These are phyloP conservation scores for Rhizopogon rudus DNA, from an alignment of 768 basidiomycete genomes.

Conservation along the genomic window DNA sequence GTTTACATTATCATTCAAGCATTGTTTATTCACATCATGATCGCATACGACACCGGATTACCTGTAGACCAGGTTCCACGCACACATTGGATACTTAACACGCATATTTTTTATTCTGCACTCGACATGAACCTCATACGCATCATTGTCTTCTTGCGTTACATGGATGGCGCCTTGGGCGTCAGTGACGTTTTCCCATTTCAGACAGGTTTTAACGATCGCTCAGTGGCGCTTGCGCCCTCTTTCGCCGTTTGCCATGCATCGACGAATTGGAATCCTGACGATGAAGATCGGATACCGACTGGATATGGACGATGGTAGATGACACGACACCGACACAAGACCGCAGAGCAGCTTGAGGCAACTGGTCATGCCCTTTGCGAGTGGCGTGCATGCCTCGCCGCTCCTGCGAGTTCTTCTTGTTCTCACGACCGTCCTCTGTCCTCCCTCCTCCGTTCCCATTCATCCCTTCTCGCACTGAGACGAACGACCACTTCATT, in stretches of 20 bases:
- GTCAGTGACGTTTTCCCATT: constrained; percentile 22
- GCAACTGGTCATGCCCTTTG: constrained; percentile 34
- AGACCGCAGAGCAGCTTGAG: constrained; percentile 60
- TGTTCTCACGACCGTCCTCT: constrained; percentile 36
- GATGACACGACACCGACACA: constrained; percentile 62
- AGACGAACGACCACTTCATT: constrained; percentile 76
- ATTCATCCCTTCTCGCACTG: constrained; percentile 50
- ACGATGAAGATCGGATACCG: constrained; percentile 47
- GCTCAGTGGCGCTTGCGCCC: constrained; percentile 38
- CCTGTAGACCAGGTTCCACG: constrained; percentile 57
- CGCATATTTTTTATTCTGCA: constrained; percentile 36
- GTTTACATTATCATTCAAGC: constrained; percentile 33
- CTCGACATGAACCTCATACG: constrained; percentile 31
- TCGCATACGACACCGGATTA: constrained; percentile 35
- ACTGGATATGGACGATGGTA: constrained; percentile 46
- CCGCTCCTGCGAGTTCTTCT: constrained; percentile 45
- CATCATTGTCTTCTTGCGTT: constrained; percentile 15
- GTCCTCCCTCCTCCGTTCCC: constrained; percentile 42
- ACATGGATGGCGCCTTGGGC: constrained; percentile 11
- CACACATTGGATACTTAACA: constrained; percentile 41
- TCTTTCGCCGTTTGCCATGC: constrained; percentile 24
- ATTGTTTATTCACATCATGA: constrained; percentile 31
- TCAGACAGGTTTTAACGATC: constrained; percentile 35
- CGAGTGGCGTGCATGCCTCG: constrained; percentile 28
- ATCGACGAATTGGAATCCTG: constrained; percentile 27